phyloP scores from a whole-genome alignment of 2,329 filamentous ascomycete species.

The Cercospora sesami region DNA sequence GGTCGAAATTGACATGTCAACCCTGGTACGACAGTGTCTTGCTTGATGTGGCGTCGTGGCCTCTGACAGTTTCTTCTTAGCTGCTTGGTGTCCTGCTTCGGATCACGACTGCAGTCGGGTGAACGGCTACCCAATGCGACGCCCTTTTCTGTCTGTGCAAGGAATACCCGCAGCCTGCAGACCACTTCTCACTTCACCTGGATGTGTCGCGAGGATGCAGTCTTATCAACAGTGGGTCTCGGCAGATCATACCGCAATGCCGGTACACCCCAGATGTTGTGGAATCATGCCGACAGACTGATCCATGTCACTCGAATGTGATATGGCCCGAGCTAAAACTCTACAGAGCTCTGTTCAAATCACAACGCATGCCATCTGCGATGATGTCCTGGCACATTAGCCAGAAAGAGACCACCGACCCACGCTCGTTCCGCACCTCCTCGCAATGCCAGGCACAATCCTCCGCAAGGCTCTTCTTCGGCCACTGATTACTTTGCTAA shows the following conservation, averaged over 20 bases:
- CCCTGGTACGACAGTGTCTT: background rate
- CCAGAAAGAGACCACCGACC: background rate
- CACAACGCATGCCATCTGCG: background rate
- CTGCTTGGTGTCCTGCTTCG: background rate
- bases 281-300: background rate
- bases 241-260: background rate
- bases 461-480: slow-evolving; percentile 1
- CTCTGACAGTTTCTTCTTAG: background rate
- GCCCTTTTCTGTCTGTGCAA: background rate
- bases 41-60: background rate
- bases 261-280: background rate
- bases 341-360: background rate
- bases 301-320: background rate
- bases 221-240: background rate
- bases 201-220: background rate
- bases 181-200: background rate
- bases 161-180: background rate
- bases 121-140: background rate
- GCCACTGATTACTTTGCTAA: background rate
- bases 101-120: background rate
- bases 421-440: background rate
- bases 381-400: background rate
- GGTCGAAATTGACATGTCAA: background rate
- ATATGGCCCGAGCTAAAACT: background rate
- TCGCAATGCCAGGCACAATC: background rate